Base-by-base conservation (phyloP, 352 stramenopile genomes). In the Phytophthora sp. region DNA sequence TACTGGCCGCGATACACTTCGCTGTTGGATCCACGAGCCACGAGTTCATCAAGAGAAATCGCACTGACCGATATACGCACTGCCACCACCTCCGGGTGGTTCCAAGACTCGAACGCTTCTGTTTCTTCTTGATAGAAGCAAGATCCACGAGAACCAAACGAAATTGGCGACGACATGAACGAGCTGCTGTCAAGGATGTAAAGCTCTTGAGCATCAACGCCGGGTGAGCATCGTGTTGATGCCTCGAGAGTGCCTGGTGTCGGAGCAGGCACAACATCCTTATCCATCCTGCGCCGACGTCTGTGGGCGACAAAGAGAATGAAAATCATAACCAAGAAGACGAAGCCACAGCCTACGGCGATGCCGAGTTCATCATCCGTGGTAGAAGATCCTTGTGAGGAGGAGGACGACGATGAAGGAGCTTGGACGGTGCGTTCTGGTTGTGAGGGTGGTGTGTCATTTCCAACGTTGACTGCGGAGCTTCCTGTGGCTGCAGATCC, bases 1-100 rank as follows among this genome's bases (percentile, higher is more conserved):
- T 78, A 84, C 26, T 78, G 56, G 1, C 67, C 83, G 3, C 71
- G 74, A 68, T 80, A 92, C 17, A 92, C 80, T 54, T 92, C 83
- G 23, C 80, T 82, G 24, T 74, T 84, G 12, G 63, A 66, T 9
- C 78, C 77, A n/a, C 63, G 62, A 1, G 59, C 58, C 12, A 79
- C 39, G 20, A 74, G 63, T 31, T 66, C 52, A 21, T 69, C 54
- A 1, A 79, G 57, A 24, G 42, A 53, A 39, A 79, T 48, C 7
- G 72, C 50, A 52, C 53, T 58, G 5, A 74, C 38, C 0, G 58
- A 60, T 4, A 77, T 12, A 13, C 71, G 66, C 23, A 54, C 63
- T 8, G 54, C 56, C 41, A 53, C 5, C 13, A 79, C 53, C 7
- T 56, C 43, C 2, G 57, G 71, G 30, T 73, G 64, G 28, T 67